Evolutionary conservation across 495 filamentous ascomycete species (phyloP).

Genomic region (Aspergillus saccharolyticus): DNA sequence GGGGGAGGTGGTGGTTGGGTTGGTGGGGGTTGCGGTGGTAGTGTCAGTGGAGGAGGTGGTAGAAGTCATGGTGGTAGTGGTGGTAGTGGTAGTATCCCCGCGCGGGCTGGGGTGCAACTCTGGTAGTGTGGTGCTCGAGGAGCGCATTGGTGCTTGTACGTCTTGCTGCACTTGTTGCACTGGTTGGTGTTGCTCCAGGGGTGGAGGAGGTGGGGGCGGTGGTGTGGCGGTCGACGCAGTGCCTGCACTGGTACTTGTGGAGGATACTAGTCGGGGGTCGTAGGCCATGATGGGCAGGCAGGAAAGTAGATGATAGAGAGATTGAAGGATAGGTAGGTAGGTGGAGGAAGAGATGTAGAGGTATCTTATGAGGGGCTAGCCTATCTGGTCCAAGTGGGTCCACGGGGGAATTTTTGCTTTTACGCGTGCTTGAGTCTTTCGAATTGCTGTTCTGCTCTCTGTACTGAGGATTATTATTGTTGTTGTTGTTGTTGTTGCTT

Average conservation of each 20-base stretch:
- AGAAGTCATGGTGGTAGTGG: conserved; percentile 33
- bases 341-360: background rate
- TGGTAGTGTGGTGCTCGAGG: too few species aligned
- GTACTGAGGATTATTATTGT: conserved; percentile 1
- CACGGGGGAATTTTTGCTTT: background rate
- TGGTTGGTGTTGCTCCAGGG: conserved; percentile 19
- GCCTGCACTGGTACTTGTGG: conserved; percentile 26
- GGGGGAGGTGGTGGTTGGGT: conserved; percentile 45
- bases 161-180: background rate
- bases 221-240: conserved; percentile 42
- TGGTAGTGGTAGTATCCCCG: conserved; percentile 37
- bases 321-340: conserved; percentile 5
- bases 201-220: conserved; percentile 45
- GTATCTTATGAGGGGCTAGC: background rate
- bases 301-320: conserved; percentile 9
- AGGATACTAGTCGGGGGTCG: conserved; percentile 48
- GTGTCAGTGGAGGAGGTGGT: conserved; percentile 7
- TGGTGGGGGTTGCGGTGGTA: conserved; percentile 14
- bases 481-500: conserved; percentile 5
- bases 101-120: too few species aligned
- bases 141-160: too few species aligned
- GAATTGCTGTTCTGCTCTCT: background rate
- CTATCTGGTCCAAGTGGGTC: background rate
- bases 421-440: background rate
- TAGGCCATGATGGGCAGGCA: conserved; percentile 41